Evolutionary conservation across 805 yeast species (phyloP), one percentile per base, ranked within the genome.

Genomic region (Sugiyamaella smithiae): DNA sequence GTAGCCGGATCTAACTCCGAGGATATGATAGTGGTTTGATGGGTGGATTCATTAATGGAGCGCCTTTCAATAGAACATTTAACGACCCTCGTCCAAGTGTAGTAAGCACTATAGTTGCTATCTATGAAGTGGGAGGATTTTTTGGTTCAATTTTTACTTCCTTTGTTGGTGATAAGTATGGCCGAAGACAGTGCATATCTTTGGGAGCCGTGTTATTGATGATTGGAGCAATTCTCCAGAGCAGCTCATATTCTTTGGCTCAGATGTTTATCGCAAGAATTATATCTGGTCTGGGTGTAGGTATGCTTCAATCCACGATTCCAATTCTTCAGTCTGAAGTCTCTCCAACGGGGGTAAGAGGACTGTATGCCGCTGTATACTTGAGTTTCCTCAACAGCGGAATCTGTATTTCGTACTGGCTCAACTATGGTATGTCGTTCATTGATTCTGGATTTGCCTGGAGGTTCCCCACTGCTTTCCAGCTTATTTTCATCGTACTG

Each of bases 291-390:
- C 57, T 84, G 40, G 95, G 91, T 59, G 84, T 81, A 53, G 93
- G 93, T 53, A 65, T 84, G 63, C 78, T 80, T 62, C 83, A 90
- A 12, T 80, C 89, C n/a, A 82, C 89, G 26, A 82, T 84, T 49
- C 95, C 95, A 9, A 82, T 84, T 53, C 85, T 86, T 80, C 90
- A 84, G 64, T 76, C 91, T 1, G 95, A 86, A 67, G 76, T 81
- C 66, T 77, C 89, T 36, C 77, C 76, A 50, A 77, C 88, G 6
- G 78, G 76, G 52, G 73, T 71, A 53, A 78, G 90, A 71, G 91
- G 91, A 57, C 69, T 75, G 54, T 46, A 52, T 31, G 65, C 69
- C 29, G 61, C 50, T 43, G 40, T 52, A 11, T 48, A 48, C 16
- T 57, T 59, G 24, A 48, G 52, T 12, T 28, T 56, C 25, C 54